Percentiles rank a stretch among this genome's conserved stretches.
Evolutionary conservation across 768 basidiomycete genomes (phyloP).

Genomic region (Amanita pseudoporphyria): DNA sequence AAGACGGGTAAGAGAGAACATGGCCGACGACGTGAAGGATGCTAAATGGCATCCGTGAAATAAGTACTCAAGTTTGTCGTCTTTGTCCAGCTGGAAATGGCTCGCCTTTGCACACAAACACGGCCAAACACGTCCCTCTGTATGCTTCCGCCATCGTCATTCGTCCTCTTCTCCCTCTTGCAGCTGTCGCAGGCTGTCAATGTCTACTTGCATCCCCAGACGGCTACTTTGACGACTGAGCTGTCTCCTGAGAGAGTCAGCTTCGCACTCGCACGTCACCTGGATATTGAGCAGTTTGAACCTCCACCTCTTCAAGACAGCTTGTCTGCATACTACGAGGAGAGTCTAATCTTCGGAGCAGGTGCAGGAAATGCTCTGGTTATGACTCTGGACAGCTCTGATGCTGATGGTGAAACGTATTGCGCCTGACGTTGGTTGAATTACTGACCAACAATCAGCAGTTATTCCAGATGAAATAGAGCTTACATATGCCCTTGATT

Average conservation of each 20-base stretch:
- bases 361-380: conserved; percentile 43
- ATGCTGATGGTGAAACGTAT: conserved; percentile 39
- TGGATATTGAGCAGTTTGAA: conserved; percentile 63
- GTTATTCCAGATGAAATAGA: conserved; percentile 44
- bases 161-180: conserved; percentile 23
- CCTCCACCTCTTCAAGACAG: conserved; percentile 25
- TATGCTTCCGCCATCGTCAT: conserved; percentile 18
- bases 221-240: conserved; percentile 23
- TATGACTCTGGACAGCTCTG: conserved; percentile 44
- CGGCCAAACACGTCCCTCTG: conserved; percentile 17
- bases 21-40: not conserved
- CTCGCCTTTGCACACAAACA: conserved; percentile 16
- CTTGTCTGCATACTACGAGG: conserved; percentile 20
- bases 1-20: conserved; percentile 7
- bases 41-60: too few relatives aligned
- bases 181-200: conserved; percentile 39
- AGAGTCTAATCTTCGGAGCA: conserved; percentile 47
- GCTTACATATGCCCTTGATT: conserved; percentile 36
- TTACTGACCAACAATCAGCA: conserved; percentile 26
- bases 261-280: conserved; percentile 54
- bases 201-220: conserved; percentile 49
- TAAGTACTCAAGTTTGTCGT: too few relatives aligned
- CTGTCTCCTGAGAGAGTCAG: conserved; percentile 47
- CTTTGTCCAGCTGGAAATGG: too few relatives aligned
- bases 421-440: not conserved